phyloP scores from a whole-genome alignment of 2,329 filamentous ascomycete species.

The Diaporthe citriasiana region DNA sequence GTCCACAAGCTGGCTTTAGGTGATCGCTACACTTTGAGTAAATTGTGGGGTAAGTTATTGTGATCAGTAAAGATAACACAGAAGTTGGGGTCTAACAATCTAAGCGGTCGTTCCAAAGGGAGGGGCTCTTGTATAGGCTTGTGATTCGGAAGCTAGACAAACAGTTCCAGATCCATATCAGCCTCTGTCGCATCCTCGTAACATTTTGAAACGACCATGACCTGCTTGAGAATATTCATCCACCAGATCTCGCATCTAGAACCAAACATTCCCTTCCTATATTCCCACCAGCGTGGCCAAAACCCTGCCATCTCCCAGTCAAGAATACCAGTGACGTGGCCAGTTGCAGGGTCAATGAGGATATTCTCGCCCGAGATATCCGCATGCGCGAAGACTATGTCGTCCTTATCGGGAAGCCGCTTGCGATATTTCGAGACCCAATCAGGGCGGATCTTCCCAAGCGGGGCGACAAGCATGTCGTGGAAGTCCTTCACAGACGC shows the following conservation, averaged over 20 bases:
- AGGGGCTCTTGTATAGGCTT: not conserved
- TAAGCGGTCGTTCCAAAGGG: not conserved
- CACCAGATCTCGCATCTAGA: not conserved
- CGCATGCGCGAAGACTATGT: slow-evolving; percentile 2
- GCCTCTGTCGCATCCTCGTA: not conserved
- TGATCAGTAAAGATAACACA: not conserved
- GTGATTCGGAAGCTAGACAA: not conserved
- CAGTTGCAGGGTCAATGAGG: not conserved
- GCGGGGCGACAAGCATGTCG: not conserved
- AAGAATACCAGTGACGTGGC: not conserved
- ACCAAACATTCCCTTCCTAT: not conserved
- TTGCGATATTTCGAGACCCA: not conserved
- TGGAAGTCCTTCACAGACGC: not conserved
- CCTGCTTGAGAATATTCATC: not conserved
- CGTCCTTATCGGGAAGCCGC: not conserved
- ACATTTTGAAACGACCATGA: slow-evolving; percentile 1
- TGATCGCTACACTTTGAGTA: not conserved
- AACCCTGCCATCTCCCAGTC: not conserved
- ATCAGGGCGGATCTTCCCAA: not conserved
- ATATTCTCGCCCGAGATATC: not conserved
- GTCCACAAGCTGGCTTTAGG: not conserved
- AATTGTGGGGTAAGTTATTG: not conserved
- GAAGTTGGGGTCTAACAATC: not conserved
- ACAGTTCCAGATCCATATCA: slow-evolving; percentile 2
- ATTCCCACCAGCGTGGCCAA: slow-evolving; percentile 2